These are phyloP conservation scores for Paulinella micropora DNA, from an alignment of 78 protist species.

Conservation along the genomic window DNA sequence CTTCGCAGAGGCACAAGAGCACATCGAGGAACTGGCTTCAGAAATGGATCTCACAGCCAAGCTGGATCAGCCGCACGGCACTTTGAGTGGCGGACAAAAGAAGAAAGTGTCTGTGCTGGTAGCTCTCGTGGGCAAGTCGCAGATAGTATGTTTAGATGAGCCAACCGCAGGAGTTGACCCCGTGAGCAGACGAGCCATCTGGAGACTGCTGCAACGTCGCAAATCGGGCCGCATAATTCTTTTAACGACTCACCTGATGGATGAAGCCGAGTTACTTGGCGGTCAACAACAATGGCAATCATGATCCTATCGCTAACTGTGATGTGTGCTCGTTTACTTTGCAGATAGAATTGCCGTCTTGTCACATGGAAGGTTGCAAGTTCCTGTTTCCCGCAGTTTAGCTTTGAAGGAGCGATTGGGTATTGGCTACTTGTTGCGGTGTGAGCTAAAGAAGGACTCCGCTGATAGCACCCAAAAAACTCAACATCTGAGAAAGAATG, in stretches of 20 bases:
- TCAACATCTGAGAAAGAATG: no score
- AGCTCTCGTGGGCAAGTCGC: slow-evolving; percentile 1
- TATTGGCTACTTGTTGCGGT: no score
- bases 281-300: no score
- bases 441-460: no score
- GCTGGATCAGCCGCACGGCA: background rate
- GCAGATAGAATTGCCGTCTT: no score
- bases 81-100: slow-evolving; percentile 8
- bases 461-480: no score
- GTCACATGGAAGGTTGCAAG: no score
- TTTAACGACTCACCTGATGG: slow-evolving; percentile 34
- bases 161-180: slow-evolving; percentile 48
- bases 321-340: no score
- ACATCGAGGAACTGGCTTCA: background rate
- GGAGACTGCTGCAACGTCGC: slow-evolving; percentile 10
- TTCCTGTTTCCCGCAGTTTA: no score
- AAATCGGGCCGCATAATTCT: background rate
- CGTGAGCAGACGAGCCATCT: slow-evolving; percentile 48
- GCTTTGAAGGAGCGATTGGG: no score
- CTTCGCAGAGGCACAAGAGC: background rate
- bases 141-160: slow-evolving; percentile 29
- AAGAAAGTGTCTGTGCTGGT: no score
- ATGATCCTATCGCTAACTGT: no score
- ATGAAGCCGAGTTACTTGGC: slow-evolving; percentile 25
- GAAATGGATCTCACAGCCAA: background rate